These are phyloP conservation scores for Discostella pseudostelligera DNA, from an alignment of 108 stramenopile species.

Conservation along the genomic window DNA sequence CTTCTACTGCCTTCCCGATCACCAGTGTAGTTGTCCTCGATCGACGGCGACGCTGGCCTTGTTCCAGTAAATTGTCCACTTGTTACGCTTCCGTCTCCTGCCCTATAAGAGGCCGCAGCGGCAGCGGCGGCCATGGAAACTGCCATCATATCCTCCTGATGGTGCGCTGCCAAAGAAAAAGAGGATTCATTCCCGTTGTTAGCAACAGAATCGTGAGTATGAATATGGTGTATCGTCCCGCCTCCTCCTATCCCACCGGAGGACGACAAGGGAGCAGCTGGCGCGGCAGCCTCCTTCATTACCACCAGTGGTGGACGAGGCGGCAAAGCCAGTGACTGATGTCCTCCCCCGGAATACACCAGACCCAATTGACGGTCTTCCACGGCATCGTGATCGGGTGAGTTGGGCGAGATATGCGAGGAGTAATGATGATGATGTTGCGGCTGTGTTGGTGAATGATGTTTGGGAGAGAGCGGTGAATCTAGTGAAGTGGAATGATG, in stretches of 20 bases:
- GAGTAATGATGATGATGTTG: conserved; percentile 22
- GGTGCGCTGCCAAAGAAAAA: not conserved
- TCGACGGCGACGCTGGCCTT: not conserved
- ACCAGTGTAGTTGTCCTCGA: not conserved
- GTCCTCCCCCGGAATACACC: conserved; percentile 17
- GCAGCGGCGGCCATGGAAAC: conserved; percentile 19
- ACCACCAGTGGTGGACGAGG: conserved; percentile 9
- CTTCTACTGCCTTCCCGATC: not conserved
- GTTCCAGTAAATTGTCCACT: too few species aligned
- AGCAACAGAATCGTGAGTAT: conserved; percentile 1
- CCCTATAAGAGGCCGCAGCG: conserved; percentile 8
- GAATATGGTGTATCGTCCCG: not conserved
- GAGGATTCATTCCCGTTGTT: not conserved
- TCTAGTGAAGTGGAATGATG: too few species aligned
- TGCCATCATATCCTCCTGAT: conserved; percentile 12
- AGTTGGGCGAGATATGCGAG: conserved; percentile 34
- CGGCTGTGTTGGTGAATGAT: conserved; percentile 20
- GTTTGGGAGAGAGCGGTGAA: conserved; percentile 9
- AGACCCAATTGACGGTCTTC: conserved; percentile 40
- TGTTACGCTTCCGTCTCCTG: not conserved
- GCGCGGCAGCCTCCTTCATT: not conserved
- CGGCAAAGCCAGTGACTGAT: conserved; percentile 1
- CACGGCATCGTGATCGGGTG: conserved; percentile 47
- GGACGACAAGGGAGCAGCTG: not conserved
- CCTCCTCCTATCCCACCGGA: not conserved